Evolutionary conservation across 192 early-diverging fungal species (phyloP), one percentile per base, ranked within the genome.

Genomic region (Physocladia obscura): DNA sequence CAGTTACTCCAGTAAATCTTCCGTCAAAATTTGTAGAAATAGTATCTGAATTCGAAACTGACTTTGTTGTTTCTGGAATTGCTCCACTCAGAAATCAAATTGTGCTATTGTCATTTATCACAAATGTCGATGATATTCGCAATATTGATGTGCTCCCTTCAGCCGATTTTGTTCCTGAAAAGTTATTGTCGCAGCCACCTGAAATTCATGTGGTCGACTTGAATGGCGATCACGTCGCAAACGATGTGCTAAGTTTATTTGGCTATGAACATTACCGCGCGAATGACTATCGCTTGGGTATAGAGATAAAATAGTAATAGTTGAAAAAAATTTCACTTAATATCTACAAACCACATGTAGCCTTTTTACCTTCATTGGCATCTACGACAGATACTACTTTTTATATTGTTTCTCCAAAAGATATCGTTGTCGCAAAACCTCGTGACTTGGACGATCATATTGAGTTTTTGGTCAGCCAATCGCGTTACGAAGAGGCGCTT

Each of bases 401-500:
- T 76, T 97, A 94, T 71, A 85, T 99, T 17, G 82, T 94, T 32
- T 93, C 92, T 19, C 97, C 97, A 2, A 96, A 96, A 75, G 94
- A 97, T 79, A 85, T 98, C 29, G 86, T 99, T 22, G 80, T 91
- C 3, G 96, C 95, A 3, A 85, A 87, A 29, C 92, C 91, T 1
- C 85, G 96, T n/a, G 93, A 94, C 69, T 52, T 92, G 32, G 87
- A 89, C 36, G 97, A 99, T 77, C 96, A 96, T 69, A 88, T 99
- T 50, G 88, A 93, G 50, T 99, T 94, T 93, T 80, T 97, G 19
- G 75, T 91, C n/a, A 92, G 93, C 39, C 82, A 90, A 26, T 81
- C 81, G 26, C 73, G 84, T 47, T 97, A 94, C 69, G 88, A 82
- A 17, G 92, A 94, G 73, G 96, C 95, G 0, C 67, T 99, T 11